Base-by-base conservation (phyloP, 805 yeast genomes). In the Lipomyces starkeyi region DNA sequence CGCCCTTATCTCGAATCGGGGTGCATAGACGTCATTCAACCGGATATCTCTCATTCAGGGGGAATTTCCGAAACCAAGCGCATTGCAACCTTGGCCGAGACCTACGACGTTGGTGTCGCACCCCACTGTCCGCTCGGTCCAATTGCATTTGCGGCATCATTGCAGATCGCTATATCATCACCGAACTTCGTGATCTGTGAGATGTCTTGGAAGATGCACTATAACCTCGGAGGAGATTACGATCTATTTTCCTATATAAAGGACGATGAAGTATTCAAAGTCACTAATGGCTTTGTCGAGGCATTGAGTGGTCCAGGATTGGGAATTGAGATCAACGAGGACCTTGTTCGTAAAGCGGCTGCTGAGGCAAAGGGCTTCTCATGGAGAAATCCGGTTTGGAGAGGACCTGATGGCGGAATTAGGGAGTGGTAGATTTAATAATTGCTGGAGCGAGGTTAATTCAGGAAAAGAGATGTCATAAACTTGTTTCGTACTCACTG, bases 91-190 rank as follows among this genome's bases (percentile, higher is more conserved):
- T 69, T 74, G 74, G 76, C 76, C 4, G 76, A 74, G 62, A 66
- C 76, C 0, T 74, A 74, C 59, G 76, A 74, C 53, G 70, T 74
- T 32, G 76, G 74, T n/a, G 40, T 74, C 13, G 76, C 76, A 22
- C 76, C 76, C 17, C 76, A 74, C 59, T 74, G 76, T 53, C 76
- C 76, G 14, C 65, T 74, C 22, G 76, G 76, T 6, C 76, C 76
- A 9, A 63, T 74, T 49, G 74, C 76, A 9, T 65, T 74, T 35
- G 76, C 76, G 7, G 76, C 76, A n/a, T 64, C 69, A 37, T 53
- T 74, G 47, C 76, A 74, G 22, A 62, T 74, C 52, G 76, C 66
- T 1, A 47, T 70, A 11, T 59, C 74, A 2, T 32, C 63, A 7
- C 67, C 68, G 22, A 74, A 74, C 65, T 73, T 74, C 57, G 65